phyloP scores from a whole-genome alignment of 768 basidiomycete genomes.

The Hypholoma fasciculare region DNA sequence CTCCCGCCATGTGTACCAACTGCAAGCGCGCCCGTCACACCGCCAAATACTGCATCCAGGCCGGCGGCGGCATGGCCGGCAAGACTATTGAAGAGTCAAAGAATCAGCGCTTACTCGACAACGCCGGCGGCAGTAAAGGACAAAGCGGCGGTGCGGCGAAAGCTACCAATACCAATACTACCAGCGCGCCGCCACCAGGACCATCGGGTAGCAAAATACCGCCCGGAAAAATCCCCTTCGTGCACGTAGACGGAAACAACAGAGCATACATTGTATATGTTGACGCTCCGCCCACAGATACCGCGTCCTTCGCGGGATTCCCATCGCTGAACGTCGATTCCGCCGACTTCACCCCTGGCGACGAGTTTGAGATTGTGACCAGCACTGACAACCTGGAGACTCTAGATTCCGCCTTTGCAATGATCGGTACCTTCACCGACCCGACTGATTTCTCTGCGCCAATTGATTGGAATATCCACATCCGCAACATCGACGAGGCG shows the following conservation, averaged over 20 bases:
- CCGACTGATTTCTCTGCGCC: too few relatives aligned
- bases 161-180: too few relatives aligned
- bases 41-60: not conserved
- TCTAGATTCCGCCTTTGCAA: not conserved
- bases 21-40: not conserved
- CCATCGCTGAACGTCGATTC: not conserved
- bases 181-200: too few relatives aligned
- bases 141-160: too few relatives aligned
- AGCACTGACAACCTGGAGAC: not conserved
- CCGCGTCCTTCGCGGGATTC: not conserved
- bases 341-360: not conserved
- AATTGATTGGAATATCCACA: not conserved
- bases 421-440: too few relatives aligned
- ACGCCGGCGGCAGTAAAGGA: not conserved
- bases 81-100: not conserved
- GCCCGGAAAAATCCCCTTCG: not conserved
- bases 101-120: not conserved
- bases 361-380: not conserved
- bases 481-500: not conserved
- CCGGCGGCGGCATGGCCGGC: not conserved
- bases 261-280: not conserved
- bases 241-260: not conserved
- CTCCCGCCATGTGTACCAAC: not conserved
- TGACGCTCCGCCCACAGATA: not conserved
- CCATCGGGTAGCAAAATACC: too few relatives aligned